A percentile compares a stretch with the other conserved stretches of the same genome.
Conservation (phyloP, 495 filamentous ascomycete genomes). For the Penicillium bialowiezense region DNA sequence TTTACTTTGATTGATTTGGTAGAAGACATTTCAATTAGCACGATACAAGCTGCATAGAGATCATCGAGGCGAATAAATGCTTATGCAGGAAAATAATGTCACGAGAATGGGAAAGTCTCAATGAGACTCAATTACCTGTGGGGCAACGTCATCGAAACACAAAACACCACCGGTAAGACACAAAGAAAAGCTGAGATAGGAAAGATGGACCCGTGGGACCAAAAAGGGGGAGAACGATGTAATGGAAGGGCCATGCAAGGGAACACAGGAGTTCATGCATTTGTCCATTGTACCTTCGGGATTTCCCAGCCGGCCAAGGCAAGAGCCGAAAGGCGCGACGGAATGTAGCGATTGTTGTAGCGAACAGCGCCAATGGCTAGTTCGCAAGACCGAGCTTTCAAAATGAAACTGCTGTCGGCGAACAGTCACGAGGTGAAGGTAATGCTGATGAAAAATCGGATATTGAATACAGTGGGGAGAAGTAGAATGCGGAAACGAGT, state of each 20-base stretch:
- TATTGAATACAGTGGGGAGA: slow-evolving; percentile 22
- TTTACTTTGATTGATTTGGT: neutral
- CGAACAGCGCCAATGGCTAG: neutral
- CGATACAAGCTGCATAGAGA: slow-evolving; percentile 11
- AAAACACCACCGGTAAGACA: slow-evolving; percentile 1
- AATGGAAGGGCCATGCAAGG: slow-evolving; percentile 5
- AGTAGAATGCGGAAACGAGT: slow-evolving; percentile 14
- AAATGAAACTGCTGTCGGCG: neutral
- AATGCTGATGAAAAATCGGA: slow-evolving; percentile 1
- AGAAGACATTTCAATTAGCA: slow-evolving; percentile 11
- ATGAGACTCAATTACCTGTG: neutral
- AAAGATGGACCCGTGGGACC: slow-evolving; percentile 8
- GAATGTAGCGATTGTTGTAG: neutral
- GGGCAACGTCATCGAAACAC: neutral
- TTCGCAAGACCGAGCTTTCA: neutral
- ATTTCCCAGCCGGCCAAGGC: neutral
- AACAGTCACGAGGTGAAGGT: neutral
- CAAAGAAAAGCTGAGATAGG: neutral
- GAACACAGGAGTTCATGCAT: neutral
- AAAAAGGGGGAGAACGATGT: slow-evolving; percentile 4
- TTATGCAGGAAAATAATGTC: slow-evolving; percentile 9
- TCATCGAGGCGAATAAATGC: slow-evolving; percentile 8
- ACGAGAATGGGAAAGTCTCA: slow-evolving; percentile 7
- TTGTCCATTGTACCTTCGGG: slow-evolving; percentile 5
- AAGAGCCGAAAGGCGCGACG: neutral